These are phyloP conservation scores for Volvariella volvacea DNA, from an alignment of 1,284 basidiomycete species.

Conservation along the genomic window DNA sequence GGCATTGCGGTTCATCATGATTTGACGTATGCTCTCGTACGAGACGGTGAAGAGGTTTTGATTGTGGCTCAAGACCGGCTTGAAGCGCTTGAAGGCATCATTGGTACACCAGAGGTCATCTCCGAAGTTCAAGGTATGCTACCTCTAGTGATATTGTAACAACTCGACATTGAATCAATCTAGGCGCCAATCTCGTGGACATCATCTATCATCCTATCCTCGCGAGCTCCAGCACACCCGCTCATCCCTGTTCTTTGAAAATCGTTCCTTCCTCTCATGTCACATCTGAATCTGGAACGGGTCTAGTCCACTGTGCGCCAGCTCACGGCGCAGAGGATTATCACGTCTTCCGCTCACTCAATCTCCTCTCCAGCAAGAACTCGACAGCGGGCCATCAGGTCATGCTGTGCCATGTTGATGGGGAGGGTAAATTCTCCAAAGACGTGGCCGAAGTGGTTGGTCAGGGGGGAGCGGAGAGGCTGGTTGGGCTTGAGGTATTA, in stretches of 20 bases:
- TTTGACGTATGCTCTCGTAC: constrained; percentile 66
- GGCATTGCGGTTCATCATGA: constrained; percentile 81
- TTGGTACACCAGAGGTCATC: constrained; percentile 48
- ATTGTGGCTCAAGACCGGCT: constrained; percentile 74
- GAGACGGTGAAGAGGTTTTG: constrained; percentile 29
- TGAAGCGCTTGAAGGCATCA: constrained; percentile 38
- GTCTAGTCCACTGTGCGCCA: constrained; percentile 93
- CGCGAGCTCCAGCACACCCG: constrained; percentile 5
- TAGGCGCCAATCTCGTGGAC: constrained; percentile 62
- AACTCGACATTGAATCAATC: not conserved
- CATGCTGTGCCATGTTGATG: constrained; percentile 77
- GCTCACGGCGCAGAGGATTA: constrained; percentile 97
- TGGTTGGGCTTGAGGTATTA: constrained; percentile 74
- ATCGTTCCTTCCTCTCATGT: constrained; percentile 67
- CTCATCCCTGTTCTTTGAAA: constrained; percentile 22
- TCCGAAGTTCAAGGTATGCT: constrained; percentile 43
- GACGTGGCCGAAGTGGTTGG: constrained; percentile 50
- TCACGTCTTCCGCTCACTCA: constrained; percentile 52
- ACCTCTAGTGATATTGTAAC: not conserved
- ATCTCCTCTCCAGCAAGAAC: constrained; percentile 31
- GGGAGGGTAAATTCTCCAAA: constrained; percentile 67
- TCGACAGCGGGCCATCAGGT: constrained; percentile 13
- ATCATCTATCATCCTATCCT: constrained; percentile 71
- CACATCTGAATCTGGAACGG: constrained; percentile 86
- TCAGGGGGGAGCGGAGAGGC: constrained; percentile 29